These are phyloP conservation scores for Symbiodinium pilosum DNA, from an alignment of 73 alveolate genomes.

Conservation along the genomic window DNA sequence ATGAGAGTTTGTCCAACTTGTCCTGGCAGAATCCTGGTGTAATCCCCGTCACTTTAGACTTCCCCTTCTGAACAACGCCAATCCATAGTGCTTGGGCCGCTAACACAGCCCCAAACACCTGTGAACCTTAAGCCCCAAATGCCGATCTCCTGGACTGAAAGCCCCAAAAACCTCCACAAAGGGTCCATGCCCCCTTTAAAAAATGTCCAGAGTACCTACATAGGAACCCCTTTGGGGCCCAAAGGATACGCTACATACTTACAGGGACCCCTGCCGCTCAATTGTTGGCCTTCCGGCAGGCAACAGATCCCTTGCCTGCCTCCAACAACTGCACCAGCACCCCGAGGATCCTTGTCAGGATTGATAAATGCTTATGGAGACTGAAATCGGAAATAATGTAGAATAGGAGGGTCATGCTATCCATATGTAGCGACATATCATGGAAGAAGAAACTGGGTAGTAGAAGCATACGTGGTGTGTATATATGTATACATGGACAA, in stretches of 20 bases:
- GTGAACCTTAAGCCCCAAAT: too few relatives aligned
- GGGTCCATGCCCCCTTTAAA: neutral
- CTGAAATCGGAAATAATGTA: neutral
- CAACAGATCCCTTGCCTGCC: neutral
- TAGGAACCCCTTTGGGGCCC: neutral
- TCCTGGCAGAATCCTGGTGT: too few relatives aligned
- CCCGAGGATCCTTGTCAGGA: too few relatives aligned
- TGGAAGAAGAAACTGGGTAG: neutral
- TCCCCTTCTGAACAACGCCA: too few relatives aligned
- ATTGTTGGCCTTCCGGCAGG: neutral
- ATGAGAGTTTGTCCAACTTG: too few relatives aligned
- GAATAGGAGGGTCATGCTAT: neutral
- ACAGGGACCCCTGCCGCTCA: neutral
- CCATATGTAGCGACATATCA: neutral
- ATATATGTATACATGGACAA: neutral
- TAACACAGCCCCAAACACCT: too few relatives aligned
- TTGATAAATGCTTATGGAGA: too few relatives aligned
- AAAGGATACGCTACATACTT: neutral
- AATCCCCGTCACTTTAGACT: too few relatives aligned
- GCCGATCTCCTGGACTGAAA: too few relatives aligned
- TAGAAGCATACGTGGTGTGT: neutral
- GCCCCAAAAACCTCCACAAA: neutral
- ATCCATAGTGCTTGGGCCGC: too few relatives aligned
- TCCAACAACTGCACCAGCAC: neutral
- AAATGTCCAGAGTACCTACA: neutral